Evolutionary conservation across 1,139 yeast genomes (phyloP).

Genomic region (Magnusiomyces fungicola): DNA sequence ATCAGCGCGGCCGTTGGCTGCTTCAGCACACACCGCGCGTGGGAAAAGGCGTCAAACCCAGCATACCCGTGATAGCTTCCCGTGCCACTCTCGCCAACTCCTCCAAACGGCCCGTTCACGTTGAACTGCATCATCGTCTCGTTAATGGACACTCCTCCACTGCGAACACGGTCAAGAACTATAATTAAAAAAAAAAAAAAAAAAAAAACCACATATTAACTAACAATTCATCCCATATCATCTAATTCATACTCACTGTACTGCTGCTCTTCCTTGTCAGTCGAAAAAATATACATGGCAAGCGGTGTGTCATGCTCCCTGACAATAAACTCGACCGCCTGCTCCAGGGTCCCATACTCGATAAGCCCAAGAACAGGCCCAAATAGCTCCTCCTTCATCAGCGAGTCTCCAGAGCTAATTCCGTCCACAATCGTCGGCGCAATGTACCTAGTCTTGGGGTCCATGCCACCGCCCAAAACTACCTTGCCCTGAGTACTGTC

Average conservation of each 20-base stretch:
- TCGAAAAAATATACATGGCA: slow-evolving; percentile 70
- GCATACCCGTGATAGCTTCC: slow-evolving; percentile 65
- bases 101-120: slow-evolving; percentile 82
- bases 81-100: slow-evolving; percentile 75
- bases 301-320: slow-evolving; percentile 73
- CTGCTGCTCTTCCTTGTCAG: slow-evolving; percentile 45
- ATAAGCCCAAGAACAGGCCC: slow-evolving; percentile 82
- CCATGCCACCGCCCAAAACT: slow-evolving; percentile 49
- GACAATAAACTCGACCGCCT: slow-evolving; percentile 44
- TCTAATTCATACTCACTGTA: slow-evolving; percentile 15
- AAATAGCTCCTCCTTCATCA: slow-evolving; percentile 73
- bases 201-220: background rate
- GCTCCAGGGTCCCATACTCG: slow-evolving; percentile 43
- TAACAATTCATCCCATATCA: no score
- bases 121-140: slow-evolving; percentile 72
- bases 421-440: slow-evolving; percentile 69
- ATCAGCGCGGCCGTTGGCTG: slow-evolving; percentile 38
- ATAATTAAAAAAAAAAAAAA: background rate
- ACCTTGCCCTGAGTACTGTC: slow-evolving; percentile 51
- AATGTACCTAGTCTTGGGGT: slow-evolving; percentile 42
- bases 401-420: slow-evolving; percentile 56
- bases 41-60: slow-evolving; percentile 70
- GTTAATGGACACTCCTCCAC: slow-evolving; percentile 69
- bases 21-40: slow-evolving; percentile 59
- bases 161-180: slow-evolving; percentile 52